Evolutionary conservation across 345 rosid genomes (phyloP).

Genomic region (Trapa bicornis): DNA sequence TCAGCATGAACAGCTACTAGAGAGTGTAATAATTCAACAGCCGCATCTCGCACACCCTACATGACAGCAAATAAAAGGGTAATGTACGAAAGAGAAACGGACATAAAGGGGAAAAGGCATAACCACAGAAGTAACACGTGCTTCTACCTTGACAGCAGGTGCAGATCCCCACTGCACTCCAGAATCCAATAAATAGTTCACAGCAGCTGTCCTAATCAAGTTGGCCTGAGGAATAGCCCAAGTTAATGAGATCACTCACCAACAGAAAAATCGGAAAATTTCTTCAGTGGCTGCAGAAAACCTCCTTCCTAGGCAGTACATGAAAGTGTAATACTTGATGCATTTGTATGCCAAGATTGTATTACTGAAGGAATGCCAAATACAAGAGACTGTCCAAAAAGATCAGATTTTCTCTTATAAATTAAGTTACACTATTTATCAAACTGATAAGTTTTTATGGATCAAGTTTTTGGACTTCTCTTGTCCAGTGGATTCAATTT

Average conservation of each 20-base stretch:
- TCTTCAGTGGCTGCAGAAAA: not conserved
- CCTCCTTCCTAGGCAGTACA: not conserved
- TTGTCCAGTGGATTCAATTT: not conserved
- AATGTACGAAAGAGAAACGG: not conserved
- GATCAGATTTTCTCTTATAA: not conserved
- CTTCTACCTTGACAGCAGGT: slow-evolving; percentile 76
- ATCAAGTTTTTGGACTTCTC: not conserved
- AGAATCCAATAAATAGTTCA: slow-evolving; percentile 65
- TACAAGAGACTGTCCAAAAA: not conserved
- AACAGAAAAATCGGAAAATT: not conserved
- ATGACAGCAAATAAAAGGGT: slow-evolving; percentile 4
- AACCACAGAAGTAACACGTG: not conserved
- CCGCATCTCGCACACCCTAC: slow-evolving; percentile 92
- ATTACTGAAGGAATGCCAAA: not conserved
- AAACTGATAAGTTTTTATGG: not conserved
- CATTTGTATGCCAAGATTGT: not conserved
- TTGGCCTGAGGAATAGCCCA: slow-evolving; percentile 46
- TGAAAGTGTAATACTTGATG: not conserved
- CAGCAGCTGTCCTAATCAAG: slow-evolving; percentile 78
- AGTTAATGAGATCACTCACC: not conserved
- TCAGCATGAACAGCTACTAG: slow-evolving; percentile 94
- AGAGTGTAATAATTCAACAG: slow-evolving; percentile 83
- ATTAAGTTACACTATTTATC: not conserved
- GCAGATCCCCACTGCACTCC: slow-evolving; percentile 95
- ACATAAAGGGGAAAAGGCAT: not conserved